Evolutionary conservation across 768 basidiomycete genomes (phyloP).

Genomic region (Psilocybe azurescens): DNA sequence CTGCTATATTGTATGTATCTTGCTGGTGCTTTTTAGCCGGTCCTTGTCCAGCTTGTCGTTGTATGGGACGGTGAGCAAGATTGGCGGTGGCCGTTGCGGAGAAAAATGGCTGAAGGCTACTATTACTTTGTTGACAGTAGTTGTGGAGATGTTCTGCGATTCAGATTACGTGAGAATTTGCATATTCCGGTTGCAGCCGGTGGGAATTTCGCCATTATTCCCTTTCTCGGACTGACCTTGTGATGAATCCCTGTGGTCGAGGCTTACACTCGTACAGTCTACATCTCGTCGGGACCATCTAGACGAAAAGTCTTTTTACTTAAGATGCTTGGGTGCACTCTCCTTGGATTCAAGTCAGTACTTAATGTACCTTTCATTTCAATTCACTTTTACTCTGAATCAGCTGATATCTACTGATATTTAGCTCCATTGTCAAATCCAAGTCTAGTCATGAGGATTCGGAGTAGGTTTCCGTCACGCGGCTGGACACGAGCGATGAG

Average conservation of each 20-base stretch:
- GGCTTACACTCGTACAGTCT: neutral
- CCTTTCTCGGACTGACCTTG: constrained; percentile 7
- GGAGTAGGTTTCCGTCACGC: too few relatives aligned
- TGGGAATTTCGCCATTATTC: neutral
- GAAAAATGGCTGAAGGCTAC: constrained; percentile 14
- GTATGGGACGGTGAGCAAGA: constrained; percentile 20
- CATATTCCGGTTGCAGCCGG: constrained; percentile 21
- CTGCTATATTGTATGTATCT: constrained; percentile 15
- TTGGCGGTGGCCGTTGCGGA: constrained; percentile 12
- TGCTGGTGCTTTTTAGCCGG: constrained; percentile 3
- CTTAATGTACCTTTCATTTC: too few relatives aligned
- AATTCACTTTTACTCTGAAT: too few relatives aligned
- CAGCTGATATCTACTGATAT: too few relatives aligned
- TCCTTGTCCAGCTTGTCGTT: constrained; percentile 22
- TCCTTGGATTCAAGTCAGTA: too few relatives aligned
- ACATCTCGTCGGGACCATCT: neutral
- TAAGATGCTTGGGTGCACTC: neutral
- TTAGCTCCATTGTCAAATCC: too few relatives aligned
- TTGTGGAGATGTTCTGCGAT: constrained; percentile 18
- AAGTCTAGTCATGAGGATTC: too few relatives aligned
- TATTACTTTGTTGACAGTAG: constrained; percentile 24
- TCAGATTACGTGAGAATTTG: constrained; percentile 24
- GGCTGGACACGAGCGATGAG: too few relatives aligned
- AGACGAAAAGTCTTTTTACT: neutral
- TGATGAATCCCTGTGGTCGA: constrained; percentile 8